Percentiles rank a stretch among this genome's conserved stretches.
Evolutionary conservation across 2,329 filamentous ascomycete species (phyloP).

Genomic region (Sclerotinia trifoliorum): DNA sequence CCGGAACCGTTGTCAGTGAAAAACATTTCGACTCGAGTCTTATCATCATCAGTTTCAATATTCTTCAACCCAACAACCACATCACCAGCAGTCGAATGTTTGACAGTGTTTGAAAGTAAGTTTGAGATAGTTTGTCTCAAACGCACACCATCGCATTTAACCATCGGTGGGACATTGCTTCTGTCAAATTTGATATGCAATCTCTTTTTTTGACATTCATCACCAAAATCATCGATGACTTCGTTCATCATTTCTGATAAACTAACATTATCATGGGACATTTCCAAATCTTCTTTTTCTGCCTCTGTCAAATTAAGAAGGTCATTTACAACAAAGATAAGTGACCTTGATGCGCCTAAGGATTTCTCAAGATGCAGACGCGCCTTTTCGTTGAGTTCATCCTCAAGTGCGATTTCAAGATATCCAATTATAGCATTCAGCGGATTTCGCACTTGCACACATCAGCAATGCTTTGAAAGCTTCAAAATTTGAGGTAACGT

Average conservation of each 20-base stretch:
- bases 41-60: constrained; percentile 20
- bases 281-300: constrained; percentile 74
- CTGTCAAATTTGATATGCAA: constrained; percentile 26
- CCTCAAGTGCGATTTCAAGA: constrained; percentile 85
- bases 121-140: constrained; percentile 32
- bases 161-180: constrained; percentile 25
- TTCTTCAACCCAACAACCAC: constrained; percentile 27
- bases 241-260: constrained; percentile 68
- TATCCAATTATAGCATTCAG: constrained; percentile 97
- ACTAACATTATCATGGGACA: constrained; percentile 80
- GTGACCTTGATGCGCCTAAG: constrained; percentile 85
- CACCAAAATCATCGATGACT: constrained; percentile 69
- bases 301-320: constrained; percentile 84
- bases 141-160: constrained; percentile 29
- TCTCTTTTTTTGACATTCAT: constrained; percentile 59
- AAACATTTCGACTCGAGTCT: constrained; percentile 29
- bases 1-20: constrained; percentile 31
- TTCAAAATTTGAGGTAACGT: neutral
- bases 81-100: constrained; percentile 26
- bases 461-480: neutral
- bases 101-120: constrained; percentile 31
- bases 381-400: constrained; percentile 73
- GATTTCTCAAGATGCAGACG: constrained; percentile 80
- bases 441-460: constrained; percentile 82
- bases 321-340: constrained; percentile 94